Evolutionary conservation across 257 asterid species (phyloP), one percentile per base, ranked within the genome.

Genomic region (Fraxinus americana): DNA sequence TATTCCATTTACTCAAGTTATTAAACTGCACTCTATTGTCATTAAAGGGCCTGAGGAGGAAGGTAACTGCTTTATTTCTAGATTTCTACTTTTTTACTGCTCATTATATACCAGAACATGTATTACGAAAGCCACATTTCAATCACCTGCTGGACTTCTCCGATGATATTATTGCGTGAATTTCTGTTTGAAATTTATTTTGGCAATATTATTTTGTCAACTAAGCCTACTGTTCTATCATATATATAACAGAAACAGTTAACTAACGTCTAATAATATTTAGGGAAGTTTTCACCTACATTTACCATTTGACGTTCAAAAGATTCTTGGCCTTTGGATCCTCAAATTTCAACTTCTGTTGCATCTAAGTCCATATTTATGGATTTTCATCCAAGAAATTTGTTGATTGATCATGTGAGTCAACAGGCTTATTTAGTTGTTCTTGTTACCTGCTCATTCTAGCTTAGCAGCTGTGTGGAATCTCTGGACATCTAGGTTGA

Each of bases 1-100:
- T 82, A 83, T 96, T 78, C 99, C 99, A 67, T 96, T 96, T 75
- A 88, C 70, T 71, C 97, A 91, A 92, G 98, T 96, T 76, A 76
- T 96, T 81, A 96, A 93, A 78, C 84, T 96, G 74, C 97, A 96
- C 82, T 96, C 98, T 17, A 54, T 93, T 76, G 87, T 78, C 57
- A 73, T 92, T 67, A 77, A 85, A 87, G 99, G 98, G 38, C 97
- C 98, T 0, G 96, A 90, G 85, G 98, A 96, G 77, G 99, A 93
- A 73, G 99, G 99, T 91, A 84, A 79, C 23, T 71, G 36, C 45
- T 59, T 76, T 59, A 27, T 78, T 69, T 38, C 21, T 57, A 19
- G 41, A 48, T 27, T 78, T 71, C 7, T 27, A 27, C 69, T 12
- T 63, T 4, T 63, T 63, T 27, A 25, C 5, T 25, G 69, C 35